phyloP scores from a whole-genome alignment of 106 monocot species.

The Dactylorhiza incarnata region DNA sequence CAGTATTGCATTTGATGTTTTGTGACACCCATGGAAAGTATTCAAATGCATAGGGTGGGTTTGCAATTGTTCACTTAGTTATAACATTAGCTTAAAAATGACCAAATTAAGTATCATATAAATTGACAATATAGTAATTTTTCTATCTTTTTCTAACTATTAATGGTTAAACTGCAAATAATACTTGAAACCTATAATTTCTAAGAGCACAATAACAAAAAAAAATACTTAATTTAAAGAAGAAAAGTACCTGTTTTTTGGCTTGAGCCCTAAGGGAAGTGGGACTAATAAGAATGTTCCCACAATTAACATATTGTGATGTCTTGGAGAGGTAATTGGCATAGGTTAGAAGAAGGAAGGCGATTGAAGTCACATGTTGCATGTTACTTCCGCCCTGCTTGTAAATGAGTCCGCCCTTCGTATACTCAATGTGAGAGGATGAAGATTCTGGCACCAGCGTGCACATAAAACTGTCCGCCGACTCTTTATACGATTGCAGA shows the following conservation, averaged over 20 bases:
- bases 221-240: neutral
- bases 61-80: too few species aligned
- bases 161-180: too few species aligned
- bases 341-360: slow-evolving; percentile 82
- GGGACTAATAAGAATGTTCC: slow-evolving; percentile 43
- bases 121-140: too few species aligned
- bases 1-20: too few species aligned
- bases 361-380: slow-evolving; percentile 92
- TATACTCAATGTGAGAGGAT: slow-evolving; percentile 67
- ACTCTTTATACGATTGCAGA: slow-evolving; percentile 82
- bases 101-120: too few species aligned
- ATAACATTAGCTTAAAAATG: too few species aligned
- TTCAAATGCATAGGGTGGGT: too few species aligned
- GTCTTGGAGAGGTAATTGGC: slow-evolving; percentile 70
- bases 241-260: slow-evolving; percentile 63
- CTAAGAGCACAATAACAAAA: too few species aligned
- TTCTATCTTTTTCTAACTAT: too few species aligned
- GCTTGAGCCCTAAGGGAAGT: slow-evolving; percentile 57
- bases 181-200: too few species aligned
- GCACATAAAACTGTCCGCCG: slow-evolving; percentile 89
- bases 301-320: slow-evolving; percentile 64
- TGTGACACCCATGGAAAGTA: too few species aligned
- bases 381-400: slow-evolving; percentile 96
- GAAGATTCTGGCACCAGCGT: slow-evolving; percentile 74
- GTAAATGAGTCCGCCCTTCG: slow-evolving; percentile 79